These are phyloP conservation scores for Vanderwaltozyma yarrowii DNA, from an alignment of 805 yeast species.

Conservation along the genomic window DNA sequence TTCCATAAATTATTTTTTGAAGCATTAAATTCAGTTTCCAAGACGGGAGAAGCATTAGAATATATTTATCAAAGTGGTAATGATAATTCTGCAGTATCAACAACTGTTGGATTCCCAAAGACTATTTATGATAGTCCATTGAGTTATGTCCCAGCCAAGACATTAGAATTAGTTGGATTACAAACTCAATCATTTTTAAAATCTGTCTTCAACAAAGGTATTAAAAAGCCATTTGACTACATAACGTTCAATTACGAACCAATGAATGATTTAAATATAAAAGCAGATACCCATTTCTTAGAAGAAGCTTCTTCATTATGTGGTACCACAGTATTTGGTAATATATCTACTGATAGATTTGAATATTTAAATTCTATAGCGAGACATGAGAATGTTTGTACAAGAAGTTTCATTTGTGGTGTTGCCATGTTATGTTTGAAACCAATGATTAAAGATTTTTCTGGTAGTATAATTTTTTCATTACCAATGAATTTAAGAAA, in stretches of 20 bases:
- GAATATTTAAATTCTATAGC: slow-evolving; percentile 1
- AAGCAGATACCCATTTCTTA: slow-evolving; percentile 1
- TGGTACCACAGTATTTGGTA: slow-evolving; percentile 15
- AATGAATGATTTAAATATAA: background rate
- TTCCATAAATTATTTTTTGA: slow-evolving; percentile 19
- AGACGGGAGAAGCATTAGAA: background rate
- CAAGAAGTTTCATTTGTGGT: slow-evolving; percentile 22
- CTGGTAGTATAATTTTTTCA: slow-evolving; percentile 14
- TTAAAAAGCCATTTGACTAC: slow-evolving; percentile 19
- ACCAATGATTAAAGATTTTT: slow-evolving; percentile 14
- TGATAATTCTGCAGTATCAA: background rate
- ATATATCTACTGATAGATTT: slow-evolving; percentile 1
- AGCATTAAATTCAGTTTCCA: background rate
- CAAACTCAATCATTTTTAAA: slow-evolving; percentile 23
- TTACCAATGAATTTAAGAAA: slow-evolving; percentile 17
- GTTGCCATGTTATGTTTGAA: slow-evolving; percentile 20
- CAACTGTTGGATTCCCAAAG: slow-evolving; percentile 8
- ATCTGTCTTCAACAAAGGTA: slow-evolving; percentile 13
- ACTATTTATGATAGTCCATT: slow-evolving; percentile 21
- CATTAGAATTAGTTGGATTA: slow-evolving; percentile 15
- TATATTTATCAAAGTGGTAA: background rate
- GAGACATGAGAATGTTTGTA: slow-evolving; percentile 10
- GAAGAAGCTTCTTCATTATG: slow-evolving; percentile 15
- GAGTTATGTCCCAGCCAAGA: slow-evolving; percentile 18
- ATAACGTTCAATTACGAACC: slow-evolving; percentile 6